These are phyloP conservation scores for Friedmanniomyces simplex DNA, from an alignment of 495 filamentous ascomycete species.

Conservation along the genomic window DNA sequence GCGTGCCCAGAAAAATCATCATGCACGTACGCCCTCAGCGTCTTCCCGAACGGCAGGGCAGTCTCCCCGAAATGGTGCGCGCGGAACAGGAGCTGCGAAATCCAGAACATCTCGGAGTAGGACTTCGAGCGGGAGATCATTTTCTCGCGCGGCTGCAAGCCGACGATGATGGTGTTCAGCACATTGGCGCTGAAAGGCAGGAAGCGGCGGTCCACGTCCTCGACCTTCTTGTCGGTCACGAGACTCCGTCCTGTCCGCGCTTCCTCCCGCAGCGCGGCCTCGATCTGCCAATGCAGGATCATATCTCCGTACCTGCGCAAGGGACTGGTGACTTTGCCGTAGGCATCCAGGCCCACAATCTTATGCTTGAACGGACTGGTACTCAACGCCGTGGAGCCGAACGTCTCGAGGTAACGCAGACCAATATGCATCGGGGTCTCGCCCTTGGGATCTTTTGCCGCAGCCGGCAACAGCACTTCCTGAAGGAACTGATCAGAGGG, in stretches of 20 bases:
- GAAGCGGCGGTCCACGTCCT: conserved; percentile 27
- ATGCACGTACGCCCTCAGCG: conserved; percentile 45
- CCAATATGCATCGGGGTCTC: conserved; percentile 19
- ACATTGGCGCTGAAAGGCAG: conserved; percentile 54
- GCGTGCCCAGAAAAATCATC: background rate
- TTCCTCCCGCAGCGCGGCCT: conserved; percentile 68
- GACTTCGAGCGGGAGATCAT: conserved; percentile 30
- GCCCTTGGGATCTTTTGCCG: conserved; percentile 17
- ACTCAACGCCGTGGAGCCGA: conserved; percentile 44
- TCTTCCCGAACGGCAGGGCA: conserved; percentile 42
- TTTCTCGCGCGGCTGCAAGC: conserved; percentile 42
- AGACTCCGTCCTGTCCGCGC: conserved; percentile 43
- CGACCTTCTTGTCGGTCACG: conserved; percentile 27
- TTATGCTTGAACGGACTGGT: conserved; percentile 39
- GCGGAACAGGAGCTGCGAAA: conserved; percentile 58
- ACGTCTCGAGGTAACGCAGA: conserved; percentile 33
- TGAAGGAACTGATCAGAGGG: conserved; percentile 26
- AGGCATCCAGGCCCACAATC: conserved; percentile 60
- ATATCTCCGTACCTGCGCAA: conserved; percentile 76
- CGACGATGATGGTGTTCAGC: conserved; percentile 45
- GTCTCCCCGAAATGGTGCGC: conserved; percentile 62
- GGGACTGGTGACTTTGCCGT: conserved; percentile 75
- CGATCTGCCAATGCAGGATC: conserved; percentile 85
- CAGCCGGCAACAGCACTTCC: conserved; percentile 27
- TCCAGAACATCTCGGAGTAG: conserved; percentile 47